Evolutionary conservation across 2,329 filamentous ascomycete species (phyloP).

Genomic region (Orbilia quercus): DNA sequence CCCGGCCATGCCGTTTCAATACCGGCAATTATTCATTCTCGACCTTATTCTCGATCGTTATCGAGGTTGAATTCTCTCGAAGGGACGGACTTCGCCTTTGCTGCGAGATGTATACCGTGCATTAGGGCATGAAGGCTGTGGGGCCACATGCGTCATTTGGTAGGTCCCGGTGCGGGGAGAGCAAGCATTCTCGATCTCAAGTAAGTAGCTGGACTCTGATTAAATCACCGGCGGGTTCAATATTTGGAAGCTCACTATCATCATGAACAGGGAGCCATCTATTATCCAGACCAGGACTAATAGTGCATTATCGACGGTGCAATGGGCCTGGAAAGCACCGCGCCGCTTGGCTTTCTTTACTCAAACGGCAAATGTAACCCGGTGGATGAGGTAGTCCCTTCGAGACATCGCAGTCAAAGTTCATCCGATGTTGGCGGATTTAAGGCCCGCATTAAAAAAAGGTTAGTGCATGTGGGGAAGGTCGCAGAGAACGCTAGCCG

Average conservation of each 20-base stretch:
- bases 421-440: slow-evolving; percentile 57
- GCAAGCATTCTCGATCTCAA: slow-evolving; percentile 1
- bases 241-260: slow-evolving; percentile 8
- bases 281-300: too few relatives aligned
- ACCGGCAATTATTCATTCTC: too few relatives aligned
- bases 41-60: too few relatives aligned
- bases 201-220: background rate
- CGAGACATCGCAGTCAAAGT: slow-evolving; percentile 34
- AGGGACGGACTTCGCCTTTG: slow-evolving; percentile 19
- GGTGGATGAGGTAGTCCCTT: slow-evolving; percentile 30
- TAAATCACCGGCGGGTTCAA: slow-evolving; percentile 9
- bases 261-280: background rate
- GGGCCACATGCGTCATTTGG: slow-evolving; percentile 36
- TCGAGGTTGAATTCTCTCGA: background rate
- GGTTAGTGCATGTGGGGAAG: slow-evolving; percentile 18
- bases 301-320: background rate
- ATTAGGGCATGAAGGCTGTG: too few relatives aligned
- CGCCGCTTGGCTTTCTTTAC: slow-evolving; percentile 10
- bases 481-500: slow-evolving; percentile 27
- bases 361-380: slow-evolving; percentile 36
- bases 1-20: too few relatives aligned
- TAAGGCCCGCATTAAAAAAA: slow-evolving; percentile 34
- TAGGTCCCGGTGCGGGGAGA: slow-evolving; percentile 6
- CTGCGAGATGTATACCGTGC: too few relatives aligned
- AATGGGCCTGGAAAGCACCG: slow-evolving; percentile 18